Evolutionary conservation across 805 yeast species (phyloP), one percentile per base, ranked within the genome.

Genomic region (Danielozyma ontarioensis): DNA sequence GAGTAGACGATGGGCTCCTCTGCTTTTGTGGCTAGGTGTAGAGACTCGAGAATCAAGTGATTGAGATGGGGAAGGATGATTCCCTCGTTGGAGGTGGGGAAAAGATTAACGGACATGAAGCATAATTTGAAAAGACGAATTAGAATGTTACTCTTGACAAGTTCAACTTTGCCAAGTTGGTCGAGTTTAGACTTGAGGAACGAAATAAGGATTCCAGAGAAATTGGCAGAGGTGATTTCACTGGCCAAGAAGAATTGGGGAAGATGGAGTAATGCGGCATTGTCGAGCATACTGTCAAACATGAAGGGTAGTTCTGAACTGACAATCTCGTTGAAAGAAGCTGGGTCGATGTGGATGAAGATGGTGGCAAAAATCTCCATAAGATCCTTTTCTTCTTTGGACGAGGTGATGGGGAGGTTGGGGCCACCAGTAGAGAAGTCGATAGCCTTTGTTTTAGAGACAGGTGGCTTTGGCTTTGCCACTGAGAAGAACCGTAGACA

Each of bases 321-420:
- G 7, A 88, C 80, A 41, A 93, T 82, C 59, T 93, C 98, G 54
- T 86, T 89, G 59, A 94, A 94, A 0, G 97, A 84, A 1, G 97
- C 88, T 14, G 95, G 89, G 51, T 94, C 99, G 35, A 94, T 75
- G 52, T 87, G 95, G 45, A 88, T 85, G 58, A 87, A 93, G 47
- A 93, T 85, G 1, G 95, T 83, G 0, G 96, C 96, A 53, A 93
- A 78, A 3, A 88, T 81, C 51, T 94, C 98, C 96, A 93, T 88
- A 37, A 89, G 65, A 48, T 93, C 98, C 46, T 89, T 87, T 37
- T 89, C 96, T 50, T 90, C 97, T 46, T 87, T 88, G 1, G 95
- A 79, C 0, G 94, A 84, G 1, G 89, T 78, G 10, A 86, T 83
- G 3, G 96, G 95, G 25, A 85, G 59, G 37, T 82, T 82, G 4